These are phyloP conservation scores for Tolypocladium sp. DNA, from an alignment of 2,329 filamentous ascomycete genomes.

Conservation along the genomic window DNA sequence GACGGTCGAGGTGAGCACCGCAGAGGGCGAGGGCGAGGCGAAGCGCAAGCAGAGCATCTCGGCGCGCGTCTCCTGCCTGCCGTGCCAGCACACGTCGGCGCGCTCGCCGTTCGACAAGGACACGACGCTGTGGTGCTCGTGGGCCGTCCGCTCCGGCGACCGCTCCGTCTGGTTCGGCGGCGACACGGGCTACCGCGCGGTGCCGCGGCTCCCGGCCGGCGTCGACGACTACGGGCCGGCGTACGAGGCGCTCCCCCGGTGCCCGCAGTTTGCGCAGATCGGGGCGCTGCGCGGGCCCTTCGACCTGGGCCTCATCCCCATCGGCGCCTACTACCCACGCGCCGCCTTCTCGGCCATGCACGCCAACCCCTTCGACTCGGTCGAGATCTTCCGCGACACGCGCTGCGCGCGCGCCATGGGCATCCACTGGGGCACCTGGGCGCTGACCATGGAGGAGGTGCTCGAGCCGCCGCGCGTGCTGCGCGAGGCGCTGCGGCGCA, in stretches of 20 bases:
- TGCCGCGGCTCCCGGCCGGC: constrained; percentile 53
- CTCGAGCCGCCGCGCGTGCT: constrained; percentile 70
- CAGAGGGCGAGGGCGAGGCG: constrained; percentile 10
- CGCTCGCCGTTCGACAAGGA: constrained; percentile 60
- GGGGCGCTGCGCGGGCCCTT: constrained; percentile 75
- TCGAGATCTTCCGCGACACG: constrained; percentile 84
- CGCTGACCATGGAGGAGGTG: constrained; percentile 75
- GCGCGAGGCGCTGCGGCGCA: constrained; percentile 59
- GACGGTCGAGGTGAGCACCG: constrained; percentile 35
- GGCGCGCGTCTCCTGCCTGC: constrained; percentile 68
- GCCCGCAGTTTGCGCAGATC: constrained; percentile 80
- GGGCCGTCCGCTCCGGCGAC: constrained; percentile 65
- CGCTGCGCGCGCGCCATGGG: constrained; percentile 68
- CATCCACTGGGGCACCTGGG: constrained; percentile 93
- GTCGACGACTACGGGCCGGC: constrained; percentile 63
- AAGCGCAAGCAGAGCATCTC: constrained; percentile 35
- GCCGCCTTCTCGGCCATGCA: constrained; percentile 72
- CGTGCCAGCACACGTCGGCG: constrained; percentile 74
- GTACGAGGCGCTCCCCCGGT: constrained; percentile 58
- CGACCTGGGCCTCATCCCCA: constrained; percentile 85
- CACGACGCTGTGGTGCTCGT: constrained; percentile 79
- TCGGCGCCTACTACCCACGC: constrained; percentile 76
- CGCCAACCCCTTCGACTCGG: constrained; percentile 75
- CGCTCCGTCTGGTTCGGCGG: constrained; percentile 82
- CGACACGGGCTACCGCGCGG: constrained; percentile 82